A percentile compares a stretch with the other conserved stretches of the same genome.
Evolutionary conservation across 495 filamentous ascomycete genomes (phyloP).

Genomic region (Cercophora newfieldiana): DNA sequence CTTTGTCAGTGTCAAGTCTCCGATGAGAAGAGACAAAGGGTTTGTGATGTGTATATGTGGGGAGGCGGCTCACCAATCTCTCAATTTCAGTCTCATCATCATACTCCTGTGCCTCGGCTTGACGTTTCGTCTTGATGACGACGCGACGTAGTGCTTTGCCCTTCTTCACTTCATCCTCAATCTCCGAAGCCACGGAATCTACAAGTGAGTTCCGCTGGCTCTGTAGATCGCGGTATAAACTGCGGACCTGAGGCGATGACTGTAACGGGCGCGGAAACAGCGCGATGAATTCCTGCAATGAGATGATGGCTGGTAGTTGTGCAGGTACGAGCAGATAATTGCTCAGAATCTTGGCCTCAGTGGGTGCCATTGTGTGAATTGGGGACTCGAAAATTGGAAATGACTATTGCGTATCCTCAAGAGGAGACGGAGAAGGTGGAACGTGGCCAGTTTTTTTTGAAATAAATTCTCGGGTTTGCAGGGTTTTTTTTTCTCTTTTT

Average conservation of each 20-base stretch:
- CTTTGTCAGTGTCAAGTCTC: background rate
- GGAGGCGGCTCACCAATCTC: conserved; percentile 52
- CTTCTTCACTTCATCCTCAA: conserved; percentile 63
- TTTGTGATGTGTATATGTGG: background rate
- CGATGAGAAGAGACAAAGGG: background rate
- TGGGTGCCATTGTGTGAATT: conserved; percentile 61
- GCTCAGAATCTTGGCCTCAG: conserved; percentile 69
- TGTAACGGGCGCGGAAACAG: conserved; percentile 73
- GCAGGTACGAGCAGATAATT: conserved; percentile 78
- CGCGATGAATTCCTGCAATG: conserved; percentile 70
- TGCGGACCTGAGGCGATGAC: conserved; percentile 67
- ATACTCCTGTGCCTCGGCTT: conserved; percentile 54
- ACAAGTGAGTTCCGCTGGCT: conserved; percentile 66
- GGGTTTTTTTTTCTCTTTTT: background rate
- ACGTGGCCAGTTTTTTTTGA: background rate
- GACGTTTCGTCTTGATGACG: conserved; percentile 55
- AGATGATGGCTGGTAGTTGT: conserved; percentile 67
- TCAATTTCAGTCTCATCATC: conserved; percentile 72
- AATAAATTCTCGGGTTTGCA: background rate
- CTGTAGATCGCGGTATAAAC: conserved; percentile 79
- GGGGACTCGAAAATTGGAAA: background rate
- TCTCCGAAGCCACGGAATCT: conserved; percentile 66
- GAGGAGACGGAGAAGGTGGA: background rate
- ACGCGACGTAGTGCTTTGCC: conserved; percentile 64
- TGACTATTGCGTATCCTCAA: background rate